Base-by-base conservation (phyloP, 169 alveolate species). In the Cryptosporidium parvum region DNA sequence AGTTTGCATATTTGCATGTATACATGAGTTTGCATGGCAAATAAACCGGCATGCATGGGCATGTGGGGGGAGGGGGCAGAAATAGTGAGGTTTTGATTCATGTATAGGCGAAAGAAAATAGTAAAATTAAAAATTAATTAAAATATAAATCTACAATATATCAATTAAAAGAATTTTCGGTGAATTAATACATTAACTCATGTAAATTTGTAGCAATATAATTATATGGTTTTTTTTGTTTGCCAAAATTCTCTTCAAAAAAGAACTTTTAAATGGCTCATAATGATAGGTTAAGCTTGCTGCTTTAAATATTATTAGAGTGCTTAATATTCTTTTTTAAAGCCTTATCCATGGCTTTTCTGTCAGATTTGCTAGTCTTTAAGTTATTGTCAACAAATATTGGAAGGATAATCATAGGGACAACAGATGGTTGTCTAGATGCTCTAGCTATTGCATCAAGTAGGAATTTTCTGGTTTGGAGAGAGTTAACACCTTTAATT, bases 381-480 rank as follows among this genome's bases (percentile, higher is more conserved):
- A 26, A 29, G 67, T 65, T 80, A 31, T 59, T 65, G 18, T 80
- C 89, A 65, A 80, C 89, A 14, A 62, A 80, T 37, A 80, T 80
- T 18, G 89, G 89, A 35, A 80, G 56, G 33, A 80, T 62, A 9
- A 80, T 33, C 75, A 80, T 59, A 3, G 89, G 89, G 62, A 65
- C 75, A 10, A 65, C 75, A 14, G 89, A 59, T 45, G 89, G 75
- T 44, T 80, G 89, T 9, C 89, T 59, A 45, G 89, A 59, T 23
- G 80, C 89, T 31, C 68, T 80, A 14, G 89, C 62, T 7, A 80
- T 80, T 16, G 89, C 69, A 33, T 80, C 89, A 14, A 80, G 26
- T 26, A 80, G 26, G 45, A 42, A 80, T 51, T 80, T 80, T 65
- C 89, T 80, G 9, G 45, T 59, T 65, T 61, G 67, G 18, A 80